Base-by-base conservation (phyloP, 23 red algal genomes). In the Gracilaria gracilis region DNA sequence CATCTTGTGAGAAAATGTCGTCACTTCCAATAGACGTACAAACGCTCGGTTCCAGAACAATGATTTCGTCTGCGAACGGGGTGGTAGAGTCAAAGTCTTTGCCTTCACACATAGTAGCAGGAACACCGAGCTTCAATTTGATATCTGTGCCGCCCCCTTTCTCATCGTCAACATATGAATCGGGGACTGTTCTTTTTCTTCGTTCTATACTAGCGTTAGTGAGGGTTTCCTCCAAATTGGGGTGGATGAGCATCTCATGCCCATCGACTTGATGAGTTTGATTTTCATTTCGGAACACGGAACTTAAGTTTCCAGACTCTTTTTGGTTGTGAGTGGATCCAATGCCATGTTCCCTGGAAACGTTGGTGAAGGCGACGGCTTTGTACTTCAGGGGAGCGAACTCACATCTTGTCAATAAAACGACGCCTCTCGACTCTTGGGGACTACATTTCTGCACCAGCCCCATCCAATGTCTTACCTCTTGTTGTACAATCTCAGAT, bases 391-490 rank as follows among this genome's bases (percentile, higher is more conserved):
- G 35, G 5, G 67, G 67, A 50, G 27, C 39, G 9, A 61, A 62
- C 55, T 79, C 71, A 23, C 31, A 23, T 89, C 53, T 76, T 53
- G 71, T 78, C 71, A 57, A 20, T 49, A 61, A 53, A 46, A 27
- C 31, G 59, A 27, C 24, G 4, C 23, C 4, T n/a, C 8, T 35
- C 15, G 35, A 28, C n/a, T 48, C 37, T 89, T 38, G 46, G 4
- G 67, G 85, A 50, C 38, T 67, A 54, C 53, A 89, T 38, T 27
- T 20, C 67, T 44, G 36, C 54, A 79, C 14, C 14, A 89, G 19
- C 31, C 80, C 36, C 15, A 89, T 77, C 69, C 67, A 89, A 57
- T 38, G 39, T 23, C 24, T 32, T 31, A 89, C 20, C 31, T 78
- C 85, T 48, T 42, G 23, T 25, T 59, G 67, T 28, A 79, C 32